Conservation (phyloP, 1,139 yeast genomes). For the Diutina catenulata region DNA sequence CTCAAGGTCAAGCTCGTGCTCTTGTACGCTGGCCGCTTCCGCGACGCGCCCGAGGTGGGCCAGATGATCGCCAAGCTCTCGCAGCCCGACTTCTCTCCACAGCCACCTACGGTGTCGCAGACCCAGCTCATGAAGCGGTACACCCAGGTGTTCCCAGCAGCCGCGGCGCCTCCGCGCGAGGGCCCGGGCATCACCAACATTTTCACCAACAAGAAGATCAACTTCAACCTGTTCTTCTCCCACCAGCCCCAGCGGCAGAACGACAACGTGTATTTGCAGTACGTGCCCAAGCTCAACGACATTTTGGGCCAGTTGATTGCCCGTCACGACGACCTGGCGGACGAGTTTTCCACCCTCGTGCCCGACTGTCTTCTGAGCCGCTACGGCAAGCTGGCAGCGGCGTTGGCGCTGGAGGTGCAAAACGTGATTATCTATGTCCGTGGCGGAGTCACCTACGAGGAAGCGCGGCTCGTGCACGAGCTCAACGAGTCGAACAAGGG, state of each 20-base stretch:
- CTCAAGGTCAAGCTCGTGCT: constrained; percentile 44
- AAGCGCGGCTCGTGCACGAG: constrained; percentile 71
- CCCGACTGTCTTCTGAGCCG: constrained; percentile 20
- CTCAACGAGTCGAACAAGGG: constrained; percentile 43
- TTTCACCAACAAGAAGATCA: constrained; percentile 17
- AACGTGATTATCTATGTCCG: constrained; percentile 60
- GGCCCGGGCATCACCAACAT: constrained; percentile 9
- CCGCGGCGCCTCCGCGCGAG: not conserved
- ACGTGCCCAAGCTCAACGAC: constrained; percentile 59
- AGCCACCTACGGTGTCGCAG: constrained; percentile 24
- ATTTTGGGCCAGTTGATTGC: constrained; percentile 13
- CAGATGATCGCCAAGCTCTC: constrained; percentile 17
- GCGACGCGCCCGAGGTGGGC: constrained; percentile 14
- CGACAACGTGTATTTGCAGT: constrained; percentile 50
- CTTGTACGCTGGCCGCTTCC: constrained; percentile 59
- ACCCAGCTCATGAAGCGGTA: constrained; percentile 22
- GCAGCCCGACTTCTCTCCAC: constrained; percentile 18
- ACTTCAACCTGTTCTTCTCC: constrained; percentile 16
- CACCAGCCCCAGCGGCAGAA: constrained; percentile 16
- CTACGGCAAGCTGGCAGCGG: constrained; percentile 16
- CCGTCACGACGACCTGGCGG: constrained; percentile 7
- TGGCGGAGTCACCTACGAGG: constrained; percentile 92
- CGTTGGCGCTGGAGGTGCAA: constrained; percentile 44
- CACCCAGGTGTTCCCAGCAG: constrained; percentile 13
- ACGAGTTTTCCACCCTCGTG: constrained; percentile 11